These are phyloP conservation scores for Hypoxylon sp. DNA, from an alignment of 2,329 filamentous ascomycete genomes.

Conservation along the genomic window DNA sequence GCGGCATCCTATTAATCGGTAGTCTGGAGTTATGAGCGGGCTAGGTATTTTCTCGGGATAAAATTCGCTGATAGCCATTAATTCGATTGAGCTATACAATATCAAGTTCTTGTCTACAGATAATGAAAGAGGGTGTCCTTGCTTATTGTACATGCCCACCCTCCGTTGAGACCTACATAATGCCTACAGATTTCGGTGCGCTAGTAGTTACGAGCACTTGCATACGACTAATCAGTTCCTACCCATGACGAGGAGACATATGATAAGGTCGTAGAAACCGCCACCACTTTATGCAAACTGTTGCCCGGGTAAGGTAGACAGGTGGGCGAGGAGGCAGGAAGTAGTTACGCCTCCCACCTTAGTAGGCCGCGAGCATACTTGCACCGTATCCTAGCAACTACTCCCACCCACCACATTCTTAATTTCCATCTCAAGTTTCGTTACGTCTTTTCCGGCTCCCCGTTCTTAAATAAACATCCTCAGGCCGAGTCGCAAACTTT, in stretches of 20 bases:
- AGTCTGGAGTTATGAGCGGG: constrained; percentile 44
- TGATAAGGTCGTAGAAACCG: neutral
- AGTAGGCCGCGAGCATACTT: neutral
- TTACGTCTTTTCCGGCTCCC: neutral
- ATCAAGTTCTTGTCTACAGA: neutral
- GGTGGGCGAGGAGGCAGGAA: neutral
- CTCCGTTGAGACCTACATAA: neutral
- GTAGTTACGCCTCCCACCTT: neutral
- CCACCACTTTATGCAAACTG: neutral
- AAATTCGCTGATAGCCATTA: constrained; percentile 34
- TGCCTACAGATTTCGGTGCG: neutral
- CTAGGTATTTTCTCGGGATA: constrained; percentile 33
- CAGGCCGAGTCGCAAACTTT: neutral
- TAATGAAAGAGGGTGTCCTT: neutral
- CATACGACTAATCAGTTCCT: neutral
- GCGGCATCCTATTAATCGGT: constrained; percentile 38
- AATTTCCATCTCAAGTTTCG: neutral
- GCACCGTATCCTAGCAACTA: neutral
- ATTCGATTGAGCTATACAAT: constrained; percentile 11
- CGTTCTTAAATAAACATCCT: neutral
- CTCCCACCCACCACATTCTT: neutral
- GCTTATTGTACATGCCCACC: neutral
- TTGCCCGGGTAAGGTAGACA: neutral
- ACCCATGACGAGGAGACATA: neutral
- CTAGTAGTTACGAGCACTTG: neutral